Conservation (phyloP, 768 basidiomycete species). For the Collybiopsis luxurians region DNA sequence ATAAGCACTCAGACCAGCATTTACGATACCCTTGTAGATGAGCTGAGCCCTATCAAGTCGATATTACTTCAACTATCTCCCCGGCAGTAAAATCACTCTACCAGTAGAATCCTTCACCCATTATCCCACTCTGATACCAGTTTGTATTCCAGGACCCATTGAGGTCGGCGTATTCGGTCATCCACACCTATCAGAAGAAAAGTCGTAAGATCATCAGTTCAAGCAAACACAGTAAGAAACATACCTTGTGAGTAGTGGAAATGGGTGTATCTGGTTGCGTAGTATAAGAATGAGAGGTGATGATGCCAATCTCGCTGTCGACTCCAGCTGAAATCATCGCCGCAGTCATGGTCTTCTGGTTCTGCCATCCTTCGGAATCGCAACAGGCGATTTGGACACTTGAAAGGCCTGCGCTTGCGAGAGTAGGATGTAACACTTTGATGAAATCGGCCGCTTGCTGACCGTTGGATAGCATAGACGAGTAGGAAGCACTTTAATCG, state of each 20-base stretch:
- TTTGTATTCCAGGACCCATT: constrained; percentile 10
- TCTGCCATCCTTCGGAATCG: constrained; percentile 12
- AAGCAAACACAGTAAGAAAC: neutral
- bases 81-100: neutral
- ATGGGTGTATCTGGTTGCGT: constrained; percentile 8
- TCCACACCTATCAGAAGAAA: constrained; percentile 2
- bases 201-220: neutral
- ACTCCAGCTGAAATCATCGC: constrained; percentile 11
- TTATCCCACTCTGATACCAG: constrained; percentile 4
- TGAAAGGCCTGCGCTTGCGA: constrained; percentile 8
- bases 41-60: constrained; percentile 7
- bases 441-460: constrained; percentile 13
- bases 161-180: constrained; percentile 12
- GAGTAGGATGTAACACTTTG: constrained; percentile 11
- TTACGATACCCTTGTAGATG: constrained; percentile 14
- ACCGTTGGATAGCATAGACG: constrained; percentile 13
- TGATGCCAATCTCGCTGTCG: constrained; percentile 8
- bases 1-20: constrained; percentile 10
- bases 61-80: neutral
- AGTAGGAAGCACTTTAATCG: constrained; percentile 8
- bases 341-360: constrained; percentile 13
- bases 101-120: constrained; percentile 13
- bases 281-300: constrained; percentile 10
- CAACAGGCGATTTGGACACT: constrained; percentile 11
- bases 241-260: constrained; percentile 7